Percentiles rank a stretch among this genome's conserved stretches.
These are phyloP conservation scores for Priceomyces fermenticarens DNA, from an alignment of 805 yeast genomes.

Conservation along the genomic window DNA sequence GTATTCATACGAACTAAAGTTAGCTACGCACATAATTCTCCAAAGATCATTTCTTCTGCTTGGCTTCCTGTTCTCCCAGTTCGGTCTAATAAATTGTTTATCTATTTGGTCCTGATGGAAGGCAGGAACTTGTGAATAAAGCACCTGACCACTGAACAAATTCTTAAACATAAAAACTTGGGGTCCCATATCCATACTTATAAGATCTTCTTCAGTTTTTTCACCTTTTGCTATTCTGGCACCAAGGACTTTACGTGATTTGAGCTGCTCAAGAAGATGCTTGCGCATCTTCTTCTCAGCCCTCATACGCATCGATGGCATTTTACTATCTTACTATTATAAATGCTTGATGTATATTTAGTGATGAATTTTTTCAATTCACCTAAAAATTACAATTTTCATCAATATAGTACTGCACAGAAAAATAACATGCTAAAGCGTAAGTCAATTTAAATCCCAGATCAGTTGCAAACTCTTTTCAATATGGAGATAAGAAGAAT, in stretches of 20 bases:
- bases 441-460: too few relatives aligned
- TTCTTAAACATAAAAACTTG: constrained; percentile 82
- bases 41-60: constrained; percentile 79
- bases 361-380: too few relatives aligned
- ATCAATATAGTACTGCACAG: too few relatives aligned
- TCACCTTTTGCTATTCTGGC: constrained; percentile 40
- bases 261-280: constrained; percentile 43
- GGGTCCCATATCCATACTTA: constrained; percentile 65
- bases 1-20: constrained; percentile 54
- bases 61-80: constrained; percentile 87
- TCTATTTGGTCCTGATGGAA: constrained; percentile 59
- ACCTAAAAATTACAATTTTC: too few relatives aligned
- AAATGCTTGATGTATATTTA: background rate
- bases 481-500: too few relatives aligned
- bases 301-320: constrained; percentile 37
- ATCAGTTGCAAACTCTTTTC: too few relatives aligned
- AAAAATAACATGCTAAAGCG: too few relatives aligned
- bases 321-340: constrained; percentile 13
- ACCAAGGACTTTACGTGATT: constrained; percentile 40
- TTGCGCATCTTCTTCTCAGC: constrained; percentile 47
- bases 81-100: constrained; percentile 73
- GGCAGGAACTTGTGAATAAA: constrained; percentile 81
- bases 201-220: constrained; percentile 32
- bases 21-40: constrained; percentile 86
- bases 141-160: constrained; percentile 83